Evolutionary conservation across 306 rosid genomes (phyloP).

Genomic region (Lathyrus tuberosus): DNA sequence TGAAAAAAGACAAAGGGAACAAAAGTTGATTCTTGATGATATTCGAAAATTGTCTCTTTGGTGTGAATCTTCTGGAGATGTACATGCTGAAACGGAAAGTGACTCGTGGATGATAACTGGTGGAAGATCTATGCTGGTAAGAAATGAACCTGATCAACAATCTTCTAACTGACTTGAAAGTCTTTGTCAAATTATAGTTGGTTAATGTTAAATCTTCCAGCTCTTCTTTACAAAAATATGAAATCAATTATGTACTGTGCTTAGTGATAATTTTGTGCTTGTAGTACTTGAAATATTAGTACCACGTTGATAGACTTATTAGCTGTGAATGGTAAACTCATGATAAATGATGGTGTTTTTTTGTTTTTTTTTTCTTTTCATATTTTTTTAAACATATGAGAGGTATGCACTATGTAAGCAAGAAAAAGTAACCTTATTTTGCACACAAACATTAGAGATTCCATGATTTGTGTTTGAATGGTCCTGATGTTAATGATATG

Average conservation of each 20-base stretch:
- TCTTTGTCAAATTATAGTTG: slow-evolving; percentile 34
- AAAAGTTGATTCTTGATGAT: slow-evolving; percentile 82
- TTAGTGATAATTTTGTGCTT: slow-evolving; percentile 31
- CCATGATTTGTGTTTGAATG: no score
- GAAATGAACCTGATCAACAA: slow-evolving; percentile 46
- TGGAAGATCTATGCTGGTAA: slow-evolving; percentile 79
- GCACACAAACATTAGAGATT: no score
- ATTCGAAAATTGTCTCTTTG: slow-evolving; percentile 71
- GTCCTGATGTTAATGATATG: no score
- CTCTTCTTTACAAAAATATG: background rate
- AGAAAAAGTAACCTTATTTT: no score
- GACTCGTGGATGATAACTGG: slow-evolving; percentile 87
- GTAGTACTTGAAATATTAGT: background rate
- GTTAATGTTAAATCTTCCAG: slow-evolving; percentile 32
- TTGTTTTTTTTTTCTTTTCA: no score
- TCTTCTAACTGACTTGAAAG: slow-evolving; percentile 31
- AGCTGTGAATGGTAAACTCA: no score
- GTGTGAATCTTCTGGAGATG: slow-evolving; percentile 66
- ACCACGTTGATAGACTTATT: no score
- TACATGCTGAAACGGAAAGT: slow-evolving; percentile 71
- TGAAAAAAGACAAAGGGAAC: slow-evolving; percentile 82
- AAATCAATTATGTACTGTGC: slow-evolving; percentile 22
- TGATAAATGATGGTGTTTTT: no score
- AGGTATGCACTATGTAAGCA: no score
- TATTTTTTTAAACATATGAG: no score